Evolutionary conservation across 768 basidiomycete species (phyloP).

Genomic region (Leccinum fibrillosum): DNA sequence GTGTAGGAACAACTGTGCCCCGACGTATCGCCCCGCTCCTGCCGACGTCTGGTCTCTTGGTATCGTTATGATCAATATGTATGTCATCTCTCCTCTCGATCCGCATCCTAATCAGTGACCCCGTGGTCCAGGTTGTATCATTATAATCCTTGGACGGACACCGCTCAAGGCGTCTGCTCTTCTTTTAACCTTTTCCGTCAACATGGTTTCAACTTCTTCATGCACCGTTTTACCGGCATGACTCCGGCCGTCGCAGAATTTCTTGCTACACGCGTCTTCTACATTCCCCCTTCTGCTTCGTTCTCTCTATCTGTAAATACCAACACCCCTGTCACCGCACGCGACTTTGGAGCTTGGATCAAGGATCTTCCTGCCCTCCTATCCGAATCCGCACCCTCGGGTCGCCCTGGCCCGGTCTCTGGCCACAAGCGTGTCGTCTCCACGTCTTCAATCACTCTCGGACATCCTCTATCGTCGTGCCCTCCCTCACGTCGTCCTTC

Average conservation of each 20-base stretch:
- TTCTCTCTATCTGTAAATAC: constrained; percentile 21
- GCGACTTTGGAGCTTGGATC: constrained; percentile 84
- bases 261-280: constrained; percentile 82
- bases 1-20: constrained; percentile 96
- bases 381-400: constrained; percentile 34
- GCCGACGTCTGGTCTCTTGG: constrained; percentile 99
- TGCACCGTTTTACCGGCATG: constrained; percentile 89
- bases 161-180: constrained; percentile 71
- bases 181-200: constrained; percentile 81
- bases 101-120: neutral
- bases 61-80: constrained; percentile 99
- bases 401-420: constrained; percentile 33
- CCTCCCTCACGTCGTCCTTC: constrained; percentile 70
- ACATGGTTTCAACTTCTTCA: constrained; percentile 82
- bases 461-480: constrained; percentile 60
- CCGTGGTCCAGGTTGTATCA: constrained; percentile 77
- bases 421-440: constrained; percentile 58
- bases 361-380: constrained; percentile 76
- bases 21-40: constrained; percentile 89
- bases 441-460: constrained; percentile 54
- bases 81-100: constrained; percentile 25
- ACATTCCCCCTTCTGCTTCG: constrained; percentile 58
- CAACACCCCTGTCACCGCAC: constrained; percentile 55
- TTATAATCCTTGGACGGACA: constrained; percentile 97
- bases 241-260: constrained; percentile 82